Conservation (phyloP, 148 eudicot species). For the Oxyria digyna region DNA sequence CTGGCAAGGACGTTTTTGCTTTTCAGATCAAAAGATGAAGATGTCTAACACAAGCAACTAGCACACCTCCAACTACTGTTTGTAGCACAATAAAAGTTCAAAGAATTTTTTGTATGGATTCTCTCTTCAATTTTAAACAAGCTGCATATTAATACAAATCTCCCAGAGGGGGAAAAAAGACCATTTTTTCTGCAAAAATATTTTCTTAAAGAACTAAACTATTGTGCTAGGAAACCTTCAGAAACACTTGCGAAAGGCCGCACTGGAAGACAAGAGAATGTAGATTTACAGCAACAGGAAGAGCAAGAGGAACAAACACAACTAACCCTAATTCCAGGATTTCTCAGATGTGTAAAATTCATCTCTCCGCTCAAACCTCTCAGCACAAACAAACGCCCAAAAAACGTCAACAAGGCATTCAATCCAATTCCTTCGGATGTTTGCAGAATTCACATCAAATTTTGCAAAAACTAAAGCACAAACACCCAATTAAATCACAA, state of each 20-base stretch:
- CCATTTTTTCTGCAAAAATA: too few relatives aligned
- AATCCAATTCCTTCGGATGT: background rate
- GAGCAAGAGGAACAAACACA: background rate
- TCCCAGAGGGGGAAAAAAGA: background rate
- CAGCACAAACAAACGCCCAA: background rate
- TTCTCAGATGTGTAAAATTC: background rate
- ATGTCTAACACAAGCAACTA: background rate
- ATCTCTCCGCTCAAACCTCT: background rate
- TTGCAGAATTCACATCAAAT: background rate
- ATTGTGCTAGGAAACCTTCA: too few relatives aligned
- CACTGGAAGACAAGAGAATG: background rate
- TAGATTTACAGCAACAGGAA: background rate
- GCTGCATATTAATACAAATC: background rate
- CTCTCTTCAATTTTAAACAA: background rate
- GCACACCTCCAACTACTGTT: background rate
- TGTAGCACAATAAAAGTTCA: background rate
- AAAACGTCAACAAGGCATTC: background rate
- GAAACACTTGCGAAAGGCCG: background rate
- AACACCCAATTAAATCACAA: background rate
- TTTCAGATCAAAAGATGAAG: background rate
- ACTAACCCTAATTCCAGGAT: background rate
- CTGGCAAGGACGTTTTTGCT: background rate
- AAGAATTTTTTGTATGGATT: background rate
- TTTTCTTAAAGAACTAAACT: too few relatives aligned
- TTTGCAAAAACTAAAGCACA: background rate